phyloP scores from a whole-genome alignment of 345 rosid species.

The Capsella bursapastoris region DNA sequence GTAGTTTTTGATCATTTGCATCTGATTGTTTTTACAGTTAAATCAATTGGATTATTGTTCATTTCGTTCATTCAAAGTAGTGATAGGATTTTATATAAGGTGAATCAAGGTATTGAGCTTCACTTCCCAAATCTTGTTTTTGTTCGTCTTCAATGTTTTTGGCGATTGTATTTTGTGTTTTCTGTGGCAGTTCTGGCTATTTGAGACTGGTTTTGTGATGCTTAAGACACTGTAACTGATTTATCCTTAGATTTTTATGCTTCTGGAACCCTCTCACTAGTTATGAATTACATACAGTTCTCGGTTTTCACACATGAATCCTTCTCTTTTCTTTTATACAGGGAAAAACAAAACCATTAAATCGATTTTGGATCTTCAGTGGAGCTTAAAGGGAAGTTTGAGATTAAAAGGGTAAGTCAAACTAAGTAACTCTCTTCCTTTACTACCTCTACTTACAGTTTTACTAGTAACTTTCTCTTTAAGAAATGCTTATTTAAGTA shows the following conservation, averaged over 20 bases:
- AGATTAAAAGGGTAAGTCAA: neutral
- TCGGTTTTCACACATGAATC: too few species aligned
- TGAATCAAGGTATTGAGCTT: conserved; percentile 5
- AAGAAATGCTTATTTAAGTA: neutral
- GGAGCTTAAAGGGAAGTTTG: conserved; percentile 23
- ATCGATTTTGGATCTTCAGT: neutral
- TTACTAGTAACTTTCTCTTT: neutral
- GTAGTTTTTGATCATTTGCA: neutral
- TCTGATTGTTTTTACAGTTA: neutral
- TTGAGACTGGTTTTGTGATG: neutral
- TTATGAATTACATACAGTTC: too few species aligned
- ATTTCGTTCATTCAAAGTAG: conserved; percentile 1
- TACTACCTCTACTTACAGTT: neutral
- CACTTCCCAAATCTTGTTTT: neutral
- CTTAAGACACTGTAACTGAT: neutral
- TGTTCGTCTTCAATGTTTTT: neutral
- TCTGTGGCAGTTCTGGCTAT: neutral
- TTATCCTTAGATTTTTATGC: neutral
- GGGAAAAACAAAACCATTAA: neutral
- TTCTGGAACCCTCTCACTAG: too few species aligned
- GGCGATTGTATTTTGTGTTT: neutral
- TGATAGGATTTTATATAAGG: neutral
- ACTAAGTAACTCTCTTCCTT: conserved; percentile 28
- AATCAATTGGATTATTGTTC: conserved; percentile 7
- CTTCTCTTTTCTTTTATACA: neutral